Conservation (phyloP, 2,329 filamentous ascomycete species). For the Alternaria sp. region DNA sequence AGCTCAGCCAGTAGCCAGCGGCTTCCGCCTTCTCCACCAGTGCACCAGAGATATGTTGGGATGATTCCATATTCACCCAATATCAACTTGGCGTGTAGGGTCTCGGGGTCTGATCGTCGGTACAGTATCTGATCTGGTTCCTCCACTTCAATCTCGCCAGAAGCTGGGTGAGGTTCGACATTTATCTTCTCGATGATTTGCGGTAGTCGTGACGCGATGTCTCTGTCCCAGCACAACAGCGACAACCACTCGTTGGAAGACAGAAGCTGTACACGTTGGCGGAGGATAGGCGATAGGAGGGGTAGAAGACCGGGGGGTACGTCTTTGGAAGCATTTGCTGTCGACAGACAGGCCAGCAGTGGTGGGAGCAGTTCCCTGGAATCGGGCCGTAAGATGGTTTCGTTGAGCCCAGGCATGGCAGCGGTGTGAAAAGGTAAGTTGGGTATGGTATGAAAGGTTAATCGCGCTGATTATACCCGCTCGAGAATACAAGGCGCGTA, state of each 20-base stretch:
- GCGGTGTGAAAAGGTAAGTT: slow-evolving; percentile 1
- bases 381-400: slow-evolving; percentile 62
- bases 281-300: slow-evolving; percentile 67
- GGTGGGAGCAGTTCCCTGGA: slow-evolving; percentile 65
- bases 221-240: slow-evolving; percentile 71
- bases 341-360: slow-evolving; percentile 68
- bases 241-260: slow-evolving; percentile 73
- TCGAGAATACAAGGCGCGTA: neutral
- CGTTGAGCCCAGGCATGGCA: slow-evolving; percentile 55
- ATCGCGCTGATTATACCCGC: neutral
- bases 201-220: slow-evolving; percentile 64
- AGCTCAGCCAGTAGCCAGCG: slow-evolving; percentile 79
- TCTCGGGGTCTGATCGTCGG: slow-evolving; percentile 75
- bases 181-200: slow-evolving; percentile 66
- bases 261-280: slow-evolving; percentile 68
- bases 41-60: slow-evolving; percentile 73
- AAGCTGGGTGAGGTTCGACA: slow-evolving; percentile 80
- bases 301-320: slow-evolving; percentile 67
- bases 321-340: slow-evolving; percentile 64
- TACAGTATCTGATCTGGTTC: slow-evolving; percentile 69
- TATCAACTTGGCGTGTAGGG: slow-evolving; percentile 70
- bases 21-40: slow-evolving; percentile 67
- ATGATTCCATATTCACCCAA: slow-evolving; percentile 67
- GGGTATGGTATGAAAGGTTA: neutral
- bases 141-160: slow-evolving; percentile 79